Evolutionary conservation across 441 rosid species (phyloP).

Genomic region (Codiaeum variegatum): DNA sequence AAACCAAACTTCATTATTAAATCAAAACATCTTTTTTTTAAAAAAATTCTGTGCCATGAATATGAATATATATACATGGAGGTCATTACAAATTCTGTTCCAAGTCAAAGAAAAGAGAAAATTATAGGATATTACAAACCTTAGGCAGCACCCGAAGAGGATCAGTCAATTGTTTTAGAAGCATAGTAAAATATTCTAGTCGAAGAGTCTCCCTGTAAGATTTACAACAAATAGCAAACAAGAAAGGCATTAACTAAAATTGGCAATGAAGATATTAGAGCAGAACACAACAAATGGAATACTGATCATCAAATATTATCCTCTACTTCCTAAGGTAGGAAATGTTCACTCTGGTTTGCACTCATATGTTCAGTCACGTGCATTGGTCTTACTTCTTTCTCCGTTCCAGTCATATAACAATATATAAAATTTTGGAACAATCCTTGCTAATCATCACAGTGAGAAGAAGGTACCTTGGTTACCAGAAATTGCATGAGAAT

Average conservation of each 20-base stretch:
- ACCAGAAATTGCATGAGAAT: not conserved
- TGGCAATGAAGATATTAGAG: not conserved
- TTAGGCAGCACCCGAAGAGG: constrained; percentile 79
- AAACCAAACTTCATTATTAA: not conserved
- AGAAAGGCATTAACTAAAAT: not conserved
- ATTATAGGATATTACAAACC: constrained; percentile 39
- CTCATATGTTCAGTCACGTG: not conserved
- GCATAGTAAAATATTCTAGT: constrained; percentile 64
- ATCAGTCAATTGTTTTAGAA: constrained; percentile 66
- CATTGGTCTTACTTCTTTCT: not conserved
- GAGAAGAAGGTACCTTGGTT: not conserved
- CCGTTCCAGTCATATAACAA: not conserved
- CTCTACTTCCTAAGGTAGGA: not conserved
- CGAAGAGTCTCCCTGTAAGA: constrained; percentile 72
- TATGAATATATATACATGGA: not conserved
- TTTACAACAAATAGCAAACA: constrained; percentile 16
- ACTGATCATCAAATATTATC: not conserved
- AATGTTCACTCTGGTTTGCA: not conserved
- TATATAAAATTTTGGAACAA: not conserved
- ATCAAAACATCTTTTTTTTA: too few relatives aligned
- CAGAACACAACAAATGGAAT: not conserved
- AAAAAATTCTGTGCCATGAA: not conserved
- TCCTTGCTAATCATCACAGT: not conserved
- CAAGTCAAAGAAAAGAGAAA: not conserved
- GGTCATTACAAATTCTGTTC: not conserved